Percentiles rank a stretch among this genome's conserved stretches.
phyloP scores from a whole-genome alignment of 768 basidiomycete genomes.

The Exsudoporus frostii region DNA sequence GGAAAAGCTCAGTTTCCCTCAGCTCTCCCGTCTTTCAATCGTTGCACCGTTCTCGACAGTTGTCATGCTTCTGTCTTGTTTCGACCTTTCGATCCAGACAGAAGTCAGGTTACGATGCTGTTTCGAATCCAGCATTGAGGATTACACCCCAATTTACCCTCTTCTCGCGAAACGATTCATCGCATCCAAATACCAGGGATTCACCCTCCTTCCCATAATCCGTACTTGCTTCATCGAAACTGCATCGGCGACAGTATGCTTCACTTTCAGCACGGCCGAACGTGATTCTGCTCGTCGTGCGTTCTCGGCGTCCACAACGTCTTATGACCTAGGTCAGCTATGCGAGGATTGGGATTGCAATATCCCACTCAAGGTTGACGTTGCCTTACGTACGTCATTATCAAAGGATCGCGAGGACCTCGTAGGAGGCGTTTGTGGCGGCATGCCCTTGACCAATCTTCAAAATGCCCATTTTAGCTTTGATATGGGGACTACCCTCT shows the following conservation, averaged over 20 bases:
- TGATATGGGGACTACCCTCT: slow-evolving; percentile 6
- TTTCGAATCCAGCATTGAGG: slow-evolving; percentile 1
- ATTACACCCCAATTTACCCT: slow-evolving; percentile 9
- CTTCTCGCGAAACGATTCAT: slow-evolving; percentile 17
- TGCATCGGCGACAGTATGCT: slow-evolving; percentile 9
- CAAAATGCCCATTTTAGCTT: slow-evolving; percentile 9
- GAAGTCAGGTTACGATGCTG: slow-evolving; percentile 17
- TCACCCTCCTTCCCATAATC: slow-evolving; percentile 4
- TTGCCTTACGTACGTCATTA: slow-evolving; percentile 8
- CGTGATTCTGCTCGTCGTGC: slow-evolving; percentile 6
- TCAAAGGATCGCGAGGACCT: slow-evolving; percentile 11
- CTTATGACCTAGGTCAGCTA: slow-evolving; percentile 3
- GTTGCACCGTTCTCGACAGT: slow-evolving; percentile 19
- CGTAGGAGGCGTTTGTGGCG: slow-evolving; percentile 9
- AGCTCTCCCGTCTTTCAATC: slow-evolving; percentile 15
- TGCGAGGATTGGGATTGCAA: slow-evolving; percentile 19
- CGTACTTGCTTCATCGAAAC: slow-evolving; percentile 11
- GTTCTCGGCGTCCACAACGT: slow-evolving; percentile 5
- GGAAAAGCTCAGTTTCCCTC: slow-evolving; percentile 5
- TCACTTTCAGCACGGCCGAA: slow-evolving; percentile 16
- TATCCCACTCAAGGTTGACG: slow-evolving; percentile 17
- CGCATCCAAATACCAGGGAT: not conserved
- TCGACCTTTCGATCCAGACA: slow-evolving; percentile 10
- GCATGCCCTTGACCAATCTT: slow-evolving; percentile 11
- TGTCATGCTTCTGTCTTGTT: slow-evolving; percentile 9